Evolutionary conservation across 1,139 yeast genomes (phyloP).

Genomic region (Diutina pseudorugosa): DNA sequence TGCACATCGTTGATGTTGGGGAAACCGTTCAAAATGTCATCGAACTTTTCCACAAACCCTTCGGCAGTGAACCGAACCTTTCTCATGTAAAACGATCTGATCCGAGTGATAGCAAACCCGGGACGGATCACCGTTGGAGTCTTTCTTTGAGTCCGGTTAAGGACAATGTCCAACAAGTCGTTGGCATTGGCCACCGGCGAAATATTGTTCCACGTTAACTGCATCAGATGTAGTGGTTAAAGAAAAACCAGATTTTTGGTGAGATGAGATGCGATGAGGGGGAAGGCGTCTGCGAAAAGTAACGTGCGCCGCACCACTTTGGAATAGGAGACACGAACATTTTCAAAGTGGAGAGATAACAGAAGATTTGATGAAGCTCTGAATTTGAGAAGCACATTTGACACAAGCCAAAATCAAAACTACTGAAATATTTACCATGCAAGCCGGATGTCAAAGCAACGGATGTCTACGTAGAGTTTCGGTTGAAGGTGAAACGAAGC

Average conservation of each 20-base stretch:
- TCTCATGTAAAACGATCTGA: conserved; percentile 96
- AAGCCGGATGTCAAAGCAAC: no score
- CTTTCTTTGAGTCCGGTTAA: conserved; percentile 95
- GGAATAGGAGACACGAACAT: background rate
- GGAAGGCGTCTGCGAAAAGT: background rate
- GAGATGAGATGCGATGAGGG: background rate
- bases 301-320: background rate
- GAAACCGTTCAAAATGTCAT: conserved; percentile 74
- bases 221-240: conserved; percentile 38
- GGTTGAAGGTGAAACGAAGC: no score
- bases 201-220: conserved; percentile 95
- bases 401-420: no score
- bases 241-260: background rate
- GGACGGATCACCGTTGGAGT: conserved; percentile 97
- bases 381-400: no score
- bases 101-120: conserved; percentile 92
- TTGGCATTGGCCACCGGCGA: conserved; percentile 88
- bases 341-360: background rate
- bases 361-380: background rate
- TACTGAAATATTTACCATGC: no score
- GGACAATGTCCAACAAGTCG: conserved; percentile 91
- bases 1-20: conserved; percentile 96
- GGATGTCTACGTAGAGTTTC: no score
- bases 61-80: conserved; percentile 93
- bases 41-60: conserved; percentile 87